A percentile compares a stretch with the other conserved stretches of the same genome.
These are phyloP conservation scores for Penicillium sp. DNA, from an alignment of 2,329 filamentous ascomycete species.

Conservation along the genomic window DNA sequence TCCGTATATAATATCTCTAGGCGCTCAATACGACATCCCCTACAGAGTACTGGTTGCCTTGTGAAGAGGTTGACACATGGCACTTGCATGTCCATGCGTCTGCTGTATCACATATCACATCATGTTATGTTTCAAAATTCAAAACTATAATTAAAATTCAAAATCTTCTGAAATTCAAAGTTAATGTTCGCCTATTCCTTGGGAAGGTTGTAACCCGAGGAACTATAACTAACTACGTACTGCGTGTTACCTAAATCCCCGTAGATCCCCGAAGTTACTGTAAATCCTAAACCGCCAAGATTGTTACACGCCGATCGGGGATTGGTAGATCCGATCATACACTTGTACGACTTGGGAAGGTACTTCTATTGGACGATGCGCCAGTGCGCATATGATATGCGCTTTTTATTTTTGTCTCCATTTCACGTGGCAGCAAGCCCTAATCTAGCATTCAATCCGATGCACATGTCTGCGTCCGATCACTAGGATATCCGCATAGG, in stretches of 20 bases:
- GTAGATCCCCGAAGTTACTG: not conserved
- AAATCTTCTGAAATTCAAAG: not conserved
- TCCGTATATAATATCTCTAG: not conserved
- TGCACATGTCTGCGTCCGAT: slow-evolving; percentile 13
- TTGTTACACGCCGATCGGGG: slow-evolving; percentile 4
- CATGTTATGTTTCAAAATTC: not conserved
- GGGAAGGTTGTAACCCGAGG: not conserved
- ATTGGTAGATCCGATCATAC: slow-evolving; percentile 12
- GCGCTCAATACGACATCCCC: not conserved
- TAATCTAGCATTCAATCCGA: slow-evolving; percentile 32
- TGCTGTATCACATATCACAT: slow-evolving; percentile 13
- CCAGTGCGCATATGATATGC: not conserved
- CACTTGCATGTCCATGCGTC: slow-evolving; percentile 13
- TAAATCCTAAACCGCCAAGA: not conserved
- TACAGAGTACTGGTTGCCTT: slow-evolving; percentile 9
- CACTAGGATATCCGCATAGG: slow-evolving; percentile 2
- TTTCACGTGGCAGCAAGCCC: slow-evolving; percentile 12
- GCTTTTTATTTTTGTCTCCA: not conserved
- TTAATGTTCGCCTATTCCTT: not conserved
- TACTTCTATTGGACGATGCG: slow-evolving; percentile 5
- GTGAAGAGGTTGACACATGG: slow-evolving; percentile 21
- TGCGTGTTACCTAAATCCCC: not conserved
- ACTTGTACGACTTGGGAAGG: slow-evolving; percentile 12
- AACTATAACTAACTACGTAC: not conserved
- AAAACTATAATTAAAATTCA: slow-evolving; percentile 11